Percentiles rank a stretch among this genome's conserved stretches.
These are phyloP conservation scores for Saccharum spontaneum DNA, from an alignment of 176 grass and related monocot species.

Conservation along the genomic window DNA sequence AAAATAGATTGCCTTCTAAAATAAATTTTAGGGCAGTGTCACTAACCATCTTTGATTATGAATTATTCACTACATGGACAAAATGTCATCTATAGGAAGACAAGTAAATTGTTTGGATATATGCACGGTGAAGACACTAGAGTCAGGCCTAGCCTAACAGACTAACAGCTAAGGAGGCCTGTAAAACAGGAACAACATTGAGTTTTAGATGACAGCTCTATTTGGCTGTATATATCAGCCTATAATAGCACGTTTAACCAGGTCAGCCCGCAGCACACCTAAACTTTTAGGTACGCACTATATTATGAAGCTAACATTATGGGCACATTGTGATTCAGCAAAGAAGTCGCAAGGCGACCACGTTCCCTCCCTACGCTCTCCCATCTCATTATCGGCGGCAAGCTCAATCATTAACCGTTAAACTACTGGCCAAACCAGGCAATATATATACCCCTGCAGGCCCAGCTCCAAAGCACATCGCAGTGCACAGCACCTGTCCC, in stretches of 20 bases:
- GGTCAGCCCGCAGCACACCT: background rate
- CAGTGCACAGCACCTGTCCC: background rate
- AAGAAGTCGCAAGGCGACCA: background rate
- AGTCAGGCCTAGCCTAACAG: no score
- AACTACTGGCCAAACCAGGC: background rate
- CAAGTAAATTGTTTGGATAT: no score
- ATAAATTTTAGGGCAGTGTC: no score
- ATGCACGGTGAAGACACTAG: no score
- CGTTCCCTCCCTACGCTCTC: background rate
- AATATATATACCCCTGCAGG: slow-evolving; percentile 40
- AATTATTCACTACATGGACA: no score
- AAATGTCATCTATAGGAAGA: no score
- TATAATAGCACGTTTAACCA: background rate
- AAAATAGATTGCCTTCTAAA: no score
- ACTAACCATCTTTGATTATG: no score
- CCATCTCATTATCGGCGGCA: background rate
- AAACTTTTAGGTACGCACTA: background rate
- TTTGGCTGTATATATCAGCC: background rate
- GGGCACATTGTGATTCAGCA: background rate
- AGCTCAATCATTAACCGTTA: background rate
- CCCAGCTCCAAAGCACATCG: background rate
- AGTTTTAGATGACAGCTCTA: background rate
- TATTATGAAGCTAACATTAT: background rate
- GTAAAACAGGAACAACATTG: background rate
- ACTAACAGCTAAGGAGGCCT: background rate